Base-by-base conservation (phyloP, 2,329 filamentous ascomycete species). In the Mycosphaerella arachidis region DNA sequence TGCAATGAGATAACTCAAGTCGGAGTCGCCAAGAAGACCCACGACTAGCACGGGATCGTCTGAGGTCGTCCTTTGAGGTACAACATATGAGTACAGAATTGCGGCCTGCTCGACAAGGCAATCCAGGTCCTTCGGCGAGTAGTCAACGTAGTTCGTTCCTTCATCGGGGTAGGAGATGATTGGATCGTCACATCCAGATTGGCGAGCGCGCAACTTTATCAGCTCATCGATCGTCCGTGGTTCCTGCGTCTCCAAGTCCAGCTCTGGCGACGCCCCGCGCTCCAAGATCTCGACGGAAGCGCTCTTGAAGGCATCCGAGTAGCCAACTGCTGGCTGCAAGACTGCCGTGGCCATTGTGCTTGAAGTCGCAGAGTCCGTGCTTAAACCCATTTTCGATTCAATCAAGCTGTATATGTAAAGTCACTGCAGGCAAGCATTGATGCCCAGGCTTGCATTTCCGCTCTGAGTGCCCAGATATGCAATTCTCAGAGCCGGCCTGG, bases 1-100 rank as follows among this genome's bases (percentile, higher is more conserved):
- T 1, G 81, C 78, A 37, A 84, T 73, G 31, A 83, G 73, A 60
- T 83, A 84, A 57, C 81, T 78, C 7, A 85, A 70, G 61, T 81
- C 78, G 1, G 82, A 84, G 1, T 76, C 75, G 0, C 79, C 81
- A 2, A 84, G 70, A 8, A 84, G 66, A 2, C 76, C 80, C 35
- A 84, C 74, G 1, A 79, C 75, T 45, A 64, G 57, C 12, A 63
- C 61, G n/a, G 62, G 51, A 35, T 69, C 61, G 30, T 58, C 56
- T 10, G 62, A 65, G 10, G 31, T 48, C 27, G 35, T 46, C 55
- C 66, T 60, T 48, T 62, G 66, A 0, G 63, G 56, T n/a, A 70
- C 60, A 16, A 55, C 35, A 6, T 33, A 16, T 5, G 59, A 35
- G 48, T 69, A 69, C 7, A 63, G 43, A 6, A 56, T 55, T 52